phyloP scores from a whole-genome alignment of 345 rosid species.

The Populus euphratica region DNA sequence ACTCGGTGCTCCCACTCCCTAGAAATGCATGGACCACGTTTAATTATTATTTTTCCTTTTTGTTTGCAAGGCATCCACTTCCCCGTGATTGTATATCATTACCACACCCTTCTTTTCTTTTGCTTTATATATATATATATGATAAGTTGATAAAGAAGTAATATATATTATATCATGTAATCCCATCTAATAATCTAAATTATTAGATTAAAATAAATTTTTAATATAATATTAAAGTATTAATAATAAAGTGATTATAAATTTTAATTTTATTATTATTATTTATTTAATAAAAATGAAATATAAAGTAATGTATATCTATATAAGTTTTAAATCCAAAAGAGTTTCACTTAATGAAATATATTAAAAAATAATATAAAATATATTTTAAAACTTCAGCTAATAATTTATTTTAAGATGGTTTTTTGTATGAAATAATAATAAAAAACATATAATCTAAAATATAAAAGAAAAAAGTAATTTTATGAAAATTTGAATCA shows the following conservation, averaged over 20 bases:
- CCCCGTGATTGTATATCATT: background rate
- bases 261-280: accelerated
- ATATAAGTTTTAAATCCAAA: accelerated
- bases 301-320: accelerated
- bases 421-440: accelerated
- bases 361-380: too few species aligned
- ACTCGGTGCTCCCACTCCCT: slow-evolving; percentile 17
- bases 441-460: too few species aligned
- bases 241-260: accelerated
- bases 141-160: too few species aligned
- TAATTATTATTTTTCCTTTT: slow-evolving; percentile 10
- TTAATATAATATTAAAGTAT: too few species aligned
- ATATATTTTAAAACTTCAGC: accelerated
- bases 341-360: accelerated
- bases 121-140: too few species aligned
- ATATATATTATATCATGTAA: too few species aligned
- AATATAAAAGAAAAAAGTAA: too few species aligned
- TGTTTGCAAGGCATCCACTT: background rate
- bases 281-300: too few species aligned
- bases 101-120: background rate
- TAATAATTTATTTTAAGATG: too few species aligned
- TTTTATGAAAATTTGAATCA: too few species aligned
- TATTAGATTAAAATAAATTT: too few species aligned
- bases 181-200: accelerated
- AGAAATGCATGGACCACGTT: slow-evolving; percentile 44